These are phyloP conservation scores for Neurospora sp. DNA, from an alignment of 495 filamentous ascomycete genomes.

Conservation along the genomic window DNA sequence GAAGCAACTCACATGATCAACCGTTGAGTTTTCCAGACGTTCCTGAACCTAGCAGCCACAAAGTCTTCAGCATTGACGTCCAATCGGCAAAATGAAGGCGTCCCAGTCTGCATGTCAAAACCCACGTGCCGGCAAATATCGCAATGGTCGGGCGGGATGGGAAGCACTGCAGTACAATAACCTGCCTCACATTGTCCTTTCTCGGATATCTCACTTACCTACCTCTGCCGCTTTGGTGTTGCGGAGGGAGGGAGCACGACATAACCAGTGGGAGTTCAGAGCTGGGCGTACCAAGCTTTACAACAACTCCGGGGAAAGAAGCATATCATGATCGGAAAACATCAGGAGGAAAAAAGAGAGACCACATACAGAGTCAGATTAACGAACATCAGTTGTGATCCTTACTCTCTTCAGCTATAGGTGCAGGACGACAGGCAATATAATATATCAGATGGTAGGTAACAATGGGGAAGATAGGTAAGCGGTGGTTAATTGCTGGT, in stretches of 20 bases:
- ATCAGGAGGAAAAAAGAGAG: not conserved
- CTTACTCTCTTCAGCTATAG: not conserved
- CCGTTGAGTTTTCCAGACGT: conserved; percentile 4
- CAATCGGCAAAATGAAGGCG: conserved; percentile 15
- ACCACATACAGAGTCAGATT: not conserved
- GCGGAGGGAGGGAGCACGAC: not conserved
- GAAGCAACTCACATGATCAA: conserved; percentile 13
- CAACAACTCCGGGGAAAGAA: not conserved
- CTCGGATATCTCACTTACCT: conserved; percentile 1
- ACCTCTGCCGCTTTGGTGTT: not conserved
- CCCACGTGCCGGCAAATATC: conserved; percentile 17
- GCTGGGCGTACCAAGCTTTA: not conserved
- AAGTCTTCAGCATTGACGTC: conserved; percentile 9
- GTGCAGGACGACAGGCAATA: not conserved
- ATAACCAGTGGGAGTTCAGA: not conserved
- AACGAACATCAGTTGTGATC: not conserved
- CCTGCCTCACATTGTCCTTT: conserved; percentile 1
- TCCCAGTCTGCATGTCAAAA: conserved; percentile 6
- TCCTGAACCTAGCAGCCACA: not conserved
- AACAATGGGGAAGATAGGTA: not conserved
- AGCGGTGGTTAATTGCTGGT: not conserved
- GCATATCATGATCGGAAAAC: not conserved
- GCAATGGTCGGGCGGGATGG: not conserved
- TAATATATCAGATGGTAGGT: not conserved
- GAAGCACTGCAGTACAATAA: conserved; percentile 5